Base-by-base conservation (phyloP, 2,329 filamentous ascomycete species). In the Colletotrichum camelliae region DNA sequence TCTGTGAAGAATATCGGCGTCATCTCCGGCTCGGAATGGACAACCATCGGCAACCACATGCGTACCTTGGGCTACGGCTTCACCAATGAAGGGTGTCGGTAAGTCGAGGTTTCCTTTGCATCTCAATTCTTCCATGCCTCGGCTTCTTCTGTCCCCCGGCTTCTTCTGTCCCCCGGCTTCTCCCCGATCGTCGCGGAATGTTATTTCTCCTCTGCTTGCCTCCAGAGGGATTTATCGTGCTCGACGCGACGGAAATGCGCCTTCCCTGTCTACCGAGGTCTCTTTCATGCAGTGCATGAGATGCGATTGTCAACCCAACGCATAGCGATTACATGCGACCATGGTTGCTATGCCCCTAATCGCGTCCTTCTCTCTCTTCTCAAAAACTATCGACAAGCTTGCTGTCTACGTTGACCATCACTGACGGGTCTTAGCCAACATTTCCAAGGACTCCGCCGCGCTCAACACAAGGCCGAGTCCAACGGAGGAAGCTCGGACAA, bases 81-180 rank as follows among this genome's bases (percentile, higher is more conserved):
- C 82, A 92, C 91, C 21, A 92, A 92, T 85, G 90, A 92, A 81
- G 91, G 91, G 79, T 92, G 91, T 79, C 89, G 91, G 90, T 92
- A 85, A 85, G 90, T 89, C 65, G 67, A 60, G 35, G 9, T 24
- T 16, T 27, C 72, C 21, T 64, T 29, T 58, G 13, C 27, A 31
- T 27, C 61, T 68, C 72, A 29, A 70, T 65, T 67, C 55, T 57
- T 67, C 58, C 62, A 62, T 74, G 10, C 18, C 52, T 3, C 7
- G 21, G 61, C 18, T 55, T 48, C 21, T 43, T 48, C 39, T 60
- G 27, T 33, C n/a, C 24, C 39, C 27, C 52, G 37, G 15, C n/a
- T 55, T 12, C 8, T 31, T 48, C 39, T 60, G 27, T 33, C n/a
- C 24, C 39, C 27, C 52, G 37, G 15, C n/a, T 55, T 12, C 8